These are phyloP conservation scores for Penicillium sclerotiorum DNA, from an alignment of 2,329 filamentous ascomycete genomes.

Conservation along the genomic window DNA sequence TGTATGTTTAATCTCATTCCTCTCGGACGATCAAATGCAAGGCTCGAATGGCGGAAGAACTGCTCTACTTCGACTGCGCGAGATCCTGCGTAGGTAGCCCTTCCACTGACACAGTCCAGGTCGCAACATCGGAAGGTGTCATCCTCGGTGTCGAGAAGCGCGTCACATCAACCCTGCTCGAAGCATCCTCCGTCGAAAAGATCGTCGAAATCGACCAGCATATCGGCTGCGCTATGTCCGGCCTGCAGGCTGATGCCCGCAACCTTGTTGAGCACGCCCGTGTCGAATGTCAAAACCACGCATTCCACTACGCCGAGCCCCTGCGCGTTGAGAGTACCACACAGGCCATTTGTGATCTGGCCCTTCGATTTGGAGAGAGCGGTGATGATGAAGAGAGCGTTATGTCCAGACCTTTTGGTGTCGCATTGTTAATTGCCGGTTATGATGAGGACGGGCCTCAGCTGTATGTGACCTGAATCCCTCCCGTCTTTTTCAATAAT, in stretches of 20 bases:
- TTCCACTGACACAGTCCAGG: constrained; percentile 41
- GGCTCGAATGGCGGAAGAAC: too few species aligned
- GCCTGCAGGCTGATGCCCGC: constrained; percentile 93
- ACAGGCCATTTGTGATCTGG: constrained; percentile 97
- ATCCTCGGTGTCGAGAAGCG: constrained; percentile 98
- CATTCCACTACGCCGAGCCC: constrained; percentile 96
- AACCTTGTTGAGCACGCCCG: constrained; percentile 98
- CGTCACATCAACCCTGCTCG: constrained; percentile 94
- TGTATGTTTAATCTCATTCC: constrained; percentile 52
- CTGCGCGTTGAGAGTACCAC: constrained; percentile 97
- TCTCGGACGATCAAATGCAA: too few species aligned
- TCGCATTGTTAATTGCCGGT: constrained; percentile 92
- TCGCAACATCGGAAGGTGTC: constrained; percentile 92
- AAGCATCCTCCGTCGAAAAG: constrained; percentile 98
- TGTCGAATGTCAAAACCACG: constrained; percentile 94
- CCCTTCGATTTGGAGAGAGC: constrained; percentile 93
- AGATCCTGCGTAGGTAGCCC: background rate
- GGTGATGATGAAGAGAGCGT: constrained; percentile 98
- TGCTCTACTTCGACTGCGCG: background rate
- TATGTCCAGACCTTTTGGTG: constrained; percentile 96
- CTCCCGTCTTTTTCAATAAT: background rate
- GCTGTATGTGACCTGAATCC: constrained; percentile 57
- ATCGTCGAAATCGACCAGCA: constrained; percentile 99
- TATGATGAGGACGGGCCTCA: constrained; percentile 97
- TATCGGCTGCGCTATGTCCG: constrained; percentile 98